Percentiles rank a stretch among this genome's conserved stretches.
phyloP scores from a whole-genome alignment of 495 filamentous ascomycete species.

The Podospora pseudoanserina region DNA sequence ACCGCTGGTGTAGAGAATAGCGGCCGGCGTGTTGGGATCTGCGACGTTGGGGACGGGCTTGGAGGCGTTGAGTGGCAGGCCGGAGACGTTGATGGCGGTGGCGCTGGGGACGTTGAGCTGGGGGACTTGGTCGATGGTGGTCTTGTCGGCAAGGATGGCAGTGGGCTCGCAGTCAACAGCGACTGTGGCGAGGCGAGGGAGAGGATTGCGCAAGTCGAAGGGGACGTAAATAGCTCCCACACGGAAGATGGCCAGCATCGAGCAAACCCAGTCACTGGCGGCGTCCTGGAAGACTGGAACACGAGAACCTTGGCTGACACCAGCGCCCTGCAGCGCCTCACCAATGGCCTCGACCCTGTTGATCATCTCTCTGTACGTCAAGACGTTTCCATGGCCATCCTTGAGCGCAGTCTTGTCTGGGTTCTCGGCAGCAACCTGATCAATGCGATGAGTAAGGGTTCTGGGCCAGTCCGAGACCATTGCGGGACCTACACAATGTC shows the following conservation, averaged over 20 bases:
- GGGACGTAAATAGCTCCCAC: slow-evolving; percentile 52
- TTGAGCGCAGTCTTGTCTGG: background rate
- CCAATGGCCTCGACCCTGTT: background rate
- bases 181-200: slow-evolving; percentile 22
- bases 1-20: slow-evolving; percentile 47
- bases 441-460: slow-evolving; percentile 30
- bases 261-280: slow-evolving; percentile 43
- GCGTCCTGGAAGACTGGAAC: slow-evolving; percentile 38
- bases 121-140: slow-evolving; percentile 24
- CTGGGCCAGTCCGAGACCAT: slow-evolving; percentile 15
- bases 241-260: slow-evolving; percentile 51
- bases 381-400: background rate
- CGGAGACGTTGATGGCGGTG: slow-evolving; percentile 9
- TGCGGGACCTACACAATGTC: background rate
- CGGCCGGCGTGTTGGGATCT: slow-evolving; percentile 23
- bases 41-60: background rate
- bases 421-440: slow-evolving; percentile 12
- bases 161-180: slow-evolving; percentile 14
- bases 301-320: slow-evolving; percentile 8
- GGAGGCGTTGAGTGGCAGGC: background rate
- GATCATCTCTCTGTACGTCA: background rate
- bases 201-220: slow-evolving; percentile 41
- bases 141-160: slow-evolving; percentile 41
- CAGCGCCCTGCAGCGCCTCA: background rate
- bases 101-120: slow-evolving; percentile 18